These are phyloP conservation scores for Senna tora DNA, from an alignment of 306 rosid species.

Conservation along the genomic window DNA sequence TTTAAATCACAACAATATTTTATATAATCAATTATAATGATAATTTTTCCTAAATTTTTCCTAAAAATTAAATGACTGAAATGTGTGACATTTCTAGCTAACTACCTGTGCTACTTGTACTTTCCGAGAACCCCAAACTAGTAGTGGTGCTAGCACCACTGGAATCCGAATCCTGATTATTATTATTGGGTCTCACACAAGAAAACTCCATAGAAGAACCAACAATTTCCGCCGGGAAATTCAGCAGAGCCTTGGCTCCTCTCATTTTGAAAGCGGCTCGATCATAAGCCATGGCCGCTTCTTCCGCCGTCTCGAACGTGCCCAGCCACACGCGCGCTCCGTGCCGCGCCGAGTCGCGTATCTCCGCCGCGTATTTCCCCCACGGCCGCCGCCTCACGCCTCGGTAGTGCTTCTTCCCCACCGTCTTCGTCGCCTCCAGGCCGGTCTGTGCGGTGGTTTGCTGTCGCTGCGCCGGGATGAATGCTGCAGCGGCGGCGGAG, in stretches of 20 bases:
- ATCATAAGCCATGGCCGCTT: constrained; percentile 90
- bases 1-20: too few species aligned
- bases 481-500: constrained; percentile 18
- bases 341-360: constrained; percentile 72
- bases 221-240: constrained; percentile 68
- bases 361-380: constrained; percentile 96
- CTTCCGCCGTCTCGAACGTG: constrained; percentile 84
- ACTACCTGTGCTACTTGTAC: too few species aligned
- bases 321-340: constrained; percentile 90
- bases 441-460: constrained; percentile 27
- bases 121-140: too few species aligned
- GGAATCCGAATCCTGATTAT: too few species aligned
- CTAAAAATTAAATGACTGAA: too few species aligned
- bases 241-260: constrained; percentile 77
- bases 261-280: constrained; percentile 83
- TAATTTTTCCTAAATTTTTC: too few species aligned
- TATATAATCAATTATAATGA: too few species aligned
- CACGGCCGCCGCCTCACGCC: constrained; percentile 88
- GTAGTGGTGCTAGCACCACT: too few species aligned
- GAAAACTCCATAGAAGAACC: constrained; percentile 25
- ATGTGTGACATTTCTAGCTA: too few species aligned
- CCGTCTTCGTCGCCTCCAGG: constrained; percentile 43
- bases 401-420: constrained; percentile 78
- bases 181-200: too few species aligned
- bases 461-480: constrained; percentile 35